Conservation (phyloP, 2,329 filamentous ascomycete genomes). For the Coleophoma crateriformis region DNA sequence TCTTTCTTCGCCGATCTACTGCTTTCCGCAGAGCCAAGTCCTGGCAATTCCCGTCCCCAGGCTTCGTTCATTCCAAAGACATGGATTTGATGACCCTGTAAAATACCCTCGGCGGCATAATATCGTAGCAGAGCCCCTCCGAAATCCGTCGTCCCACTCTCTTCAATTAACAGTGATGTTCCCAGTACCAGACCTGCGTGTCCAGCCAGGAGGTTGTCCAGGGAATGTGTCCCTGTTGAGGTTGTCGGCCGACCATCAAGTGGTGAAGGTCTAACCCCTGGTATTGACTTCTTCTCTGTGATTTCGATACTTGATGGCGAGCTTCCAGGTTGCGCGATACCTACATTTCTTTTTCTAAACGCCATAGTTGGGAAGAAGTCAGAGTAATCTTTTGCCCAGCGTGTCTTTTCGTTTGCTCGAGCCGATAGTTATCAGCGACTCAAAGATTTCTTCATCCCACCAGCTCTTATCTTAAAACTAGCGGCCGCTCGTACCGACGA, state of each 20-base stretch:
- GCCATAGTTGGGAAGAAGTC: conserved; percentile 40
- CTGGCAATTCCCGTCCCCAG: conserved; percentile 83
- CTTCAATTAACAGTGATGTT: conserved; percentile 74
- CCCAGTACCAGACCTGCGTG: conserved; percentile 83
- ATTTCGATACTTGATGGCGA: conserved; percentile 10
- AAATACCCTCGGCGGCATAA: conserved; percentile 87
- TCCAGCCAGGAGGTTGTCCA: conserved; percentile 80
- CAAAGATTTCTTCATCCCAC: too few species aligned
- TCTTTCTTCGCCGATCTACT: conserved; percentile 32
- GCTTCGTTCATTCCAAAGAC: conserved; percentile 72
- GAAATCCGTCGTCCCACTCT: conserved; percentile 92
- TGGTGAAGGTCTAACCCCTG: conserved; percentile 75
- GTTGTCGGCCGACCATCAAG: conserved; percentile 83
- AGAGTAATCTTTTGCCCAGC: too few species aligned
- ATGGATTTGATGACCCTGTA: conserved; percentile 86
- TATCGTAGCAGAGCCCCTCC: conserved; percentile 77
- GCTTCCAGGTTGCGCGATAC: conserved; percentile 31
- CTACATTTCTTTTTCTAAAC: conserved; percentile 63
- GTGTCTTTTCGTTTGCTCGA: too few species aligned
- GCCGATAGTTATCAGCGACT: too few species aligned
- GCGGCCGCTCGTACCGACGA: too few species aligned
- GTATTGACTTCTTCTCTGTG: conserved; percentile 22
- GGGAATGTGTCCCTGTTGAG: conserved; percentile 81
- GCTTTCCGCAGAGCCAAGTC: conserved; percentile 42
- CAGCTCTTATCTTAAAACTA: too few species aligned